A percentile compares a stretch with the other conserved stretches of the same genome.
phyloP scores from a whole-genome alignment of 2,329 filamentous ascomycete genomes.

The Sclerotinia borealis region DNA sequence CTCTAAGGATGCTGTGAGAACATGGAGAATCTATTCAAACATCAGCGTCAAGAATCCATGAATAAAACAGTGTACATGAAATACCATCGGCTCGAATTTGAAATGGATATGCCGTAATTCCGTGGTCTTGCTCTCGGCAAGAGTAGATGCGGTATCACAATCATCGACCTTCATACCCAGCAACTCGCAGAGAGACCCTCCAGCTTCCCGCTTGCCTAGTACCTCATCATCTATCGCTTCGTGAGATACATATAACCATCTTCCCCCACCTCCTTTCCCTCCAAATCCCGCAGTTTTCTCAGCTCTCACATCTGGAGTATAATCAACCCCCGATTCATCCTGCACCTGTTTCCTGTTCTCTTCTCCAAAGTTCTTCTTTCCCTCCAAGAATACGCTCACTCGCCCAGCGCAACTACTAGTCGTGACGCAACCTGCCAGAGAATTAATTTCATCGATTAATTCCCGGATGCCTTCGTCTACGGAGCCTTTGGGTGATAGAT shows the following conservation, averaged over 20 bases:
- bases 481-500: constrained; percentile 82
- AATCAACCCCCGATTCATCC: constrained; percentile 16
- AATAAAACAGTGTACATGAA: constrained; percentile 25
- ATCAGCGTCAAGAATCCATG: background rate
- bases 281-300: constrained; percentile 47
- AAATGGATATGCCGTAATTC: constrained; percentile 62
- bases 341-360: constrained; percentile 11
- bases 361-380: constrained; percentile 41
- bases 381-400: constrained; percentile 83
- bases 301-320: constrained; percentile 18
- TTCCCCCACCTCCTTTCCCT: constrained; percentile 78
- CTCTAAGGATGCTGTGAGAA: constrained; percentile 68
- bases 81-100: constrained; percentile 93
- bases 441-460: constrained; percentile 75
- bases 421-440: constrained; percentile 68
- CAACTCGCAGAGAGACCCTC: constrained; percentile 25
- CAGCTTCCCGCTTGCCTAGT: constrained; percentile 18
- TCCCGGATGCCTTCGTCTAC: constrained; percentile 73
- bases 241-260: constrained; percentile 86
- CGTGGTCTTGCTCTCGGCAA: background rate
- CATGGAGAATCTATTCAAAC: constrained; percentile 68
- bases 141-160: background rate
- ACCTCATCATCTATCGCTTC: constrained; percentile 49
- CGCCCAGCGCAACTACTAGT: constrained; percentile 90
- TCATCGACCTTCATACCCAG: constrained; percentile 39